Evolutionary conservation across 257 asterid genomes (phyloP).

Genomic region (Solanum peruvianum): DNA sequence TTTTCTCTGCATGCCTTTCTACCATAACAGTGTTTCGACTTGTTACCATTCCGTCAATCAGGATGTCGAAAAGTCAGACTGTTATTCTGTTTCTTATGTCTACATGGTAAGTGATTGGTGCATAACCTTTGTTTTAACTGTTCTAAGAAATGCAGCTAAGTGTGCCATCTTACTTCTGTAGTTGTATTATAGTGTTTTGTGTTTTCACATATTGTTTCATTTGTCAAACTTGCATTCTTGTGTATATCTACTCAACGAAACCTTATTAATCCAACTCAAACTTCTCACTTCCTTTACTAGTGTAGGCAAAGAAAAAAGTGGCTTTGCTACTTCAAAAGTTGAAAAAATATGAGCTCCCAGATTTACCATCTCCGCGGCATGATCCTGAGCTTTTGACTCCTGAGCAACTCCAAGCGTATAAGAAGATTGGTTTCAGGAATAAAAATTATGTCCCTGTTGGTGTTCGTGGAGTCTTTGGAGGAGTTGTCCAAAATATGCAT

Average conservation of each 20-base stretch:
- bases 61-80: neutral
- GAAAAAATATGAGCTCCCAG: slow-evolving; percentile 91
- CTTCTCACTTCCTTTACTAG: slow-evolving; percentile 16
- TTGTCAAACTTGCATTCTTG: neutral
- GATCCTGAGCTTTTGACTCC: slow-evolving; percentile 88
- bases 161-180: neutral
- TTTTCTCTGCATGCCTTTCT: neutral
- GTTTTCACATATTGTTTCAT: neutral
- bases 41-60: neutral
- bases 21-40: neutral
- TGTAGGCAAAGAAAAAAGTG: slow-evolving; percentile 95
- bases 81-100: neutral
- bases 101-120: too few species aligned
- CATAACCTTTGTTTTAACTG: too few species aligned
- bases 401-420: slow-evolving; percentile 87
- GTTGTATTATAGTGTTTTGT: neutral
- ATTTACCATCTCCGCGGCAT: slow-evolving; percentile 85
- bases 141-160: neutral
- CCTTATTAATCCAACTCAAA: neutral
- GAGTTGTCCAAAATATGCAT: slow-evolving; percentile 97
- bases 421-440: slow-evolving; percentile 85
- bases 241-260: neutral
- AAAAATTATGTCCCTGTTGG: slow-evolving; percentile 95
- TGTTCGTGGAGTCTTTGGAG: slow-evolving; percentile 98
- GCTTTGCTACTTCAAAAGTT: slow-evolving; percentile 93